phyloP scores from a whole-genome alignment of 2,329 filamentous ascomycete species.

The Pezicula rhizophila region DNA sequence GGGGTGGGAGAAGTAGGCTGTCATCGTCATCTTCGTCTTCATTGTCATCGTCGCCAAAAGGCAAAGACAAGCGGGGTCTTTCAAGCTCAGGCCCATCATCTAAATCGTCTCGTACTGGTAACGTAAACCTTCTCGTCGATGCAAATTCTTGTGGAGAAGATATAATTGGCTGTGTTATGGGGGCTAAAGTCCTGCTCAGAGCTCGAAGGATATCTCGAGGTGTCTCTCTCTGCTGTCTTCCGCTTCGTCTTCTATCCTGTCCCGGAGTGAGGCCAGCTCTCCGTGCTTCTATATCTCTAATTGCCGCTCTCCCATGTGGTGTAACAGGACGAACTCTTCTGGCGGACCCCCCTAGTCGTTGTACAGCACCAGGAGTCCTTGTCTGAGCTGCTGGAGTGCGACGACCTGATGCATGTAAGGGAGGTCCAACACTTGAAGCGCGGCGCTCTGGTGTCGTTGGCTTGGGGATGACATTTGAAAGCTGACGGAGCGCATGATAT shows the following conservation, averaged over 20 bases:
- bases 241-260: slow-evolving; percentile 50
- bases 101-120: slow-evolving; percentile 27
- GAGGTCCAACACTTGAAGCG: slow-evolving; percentile 23
- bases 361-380: slow-evolving; percentile 19
- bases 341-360: slow-evolving; percentile 17
- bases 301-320: slow-evolving; percentile 56
- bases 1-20: slow-evolving; percentile 45
- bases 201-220: slow-evolving; percentile 47
- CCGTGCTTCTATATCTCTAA: slow-evolving; percentile 51
- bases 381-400: slow-evolving; percentile 20
- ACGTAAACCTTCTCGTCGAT: slow-evolving; percentile 13
- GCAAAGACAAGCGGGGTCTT: slow-evolving; percentile 49
- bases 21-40: slow-evolving; percentile 43
- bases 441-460: slow-evolving; percentile 25
- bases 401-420: slow-evolving; percentile 19
- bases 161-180: slow-evolving; percentile 25
- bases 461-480: slow-evolving; percentile 20
- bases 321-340: slow-evolving; percentile 31
- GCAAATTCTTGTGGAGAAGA: slow-evolving; percentile 20
- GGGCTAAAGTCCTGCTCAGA: slow-evolving; percentile 49
- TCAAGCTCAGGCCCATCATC: slow-evolving; percentile 38
- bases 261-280: slow-evolving; percentile 57
- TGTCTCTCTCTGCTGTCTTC: slow-evolving; percentile 49
- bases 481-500: slow-evolving; percentile 18
- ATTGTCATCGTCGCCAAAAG: slow-evolving; percentile 44